A percentile compares a stretch with the other conserved stretches of the same genome.
These are phyloP conservation scores for Leccinum barrowsii DNA, from an alignment of 768 basidiomycete genomes.

Conservation along the genomic window DNA sequence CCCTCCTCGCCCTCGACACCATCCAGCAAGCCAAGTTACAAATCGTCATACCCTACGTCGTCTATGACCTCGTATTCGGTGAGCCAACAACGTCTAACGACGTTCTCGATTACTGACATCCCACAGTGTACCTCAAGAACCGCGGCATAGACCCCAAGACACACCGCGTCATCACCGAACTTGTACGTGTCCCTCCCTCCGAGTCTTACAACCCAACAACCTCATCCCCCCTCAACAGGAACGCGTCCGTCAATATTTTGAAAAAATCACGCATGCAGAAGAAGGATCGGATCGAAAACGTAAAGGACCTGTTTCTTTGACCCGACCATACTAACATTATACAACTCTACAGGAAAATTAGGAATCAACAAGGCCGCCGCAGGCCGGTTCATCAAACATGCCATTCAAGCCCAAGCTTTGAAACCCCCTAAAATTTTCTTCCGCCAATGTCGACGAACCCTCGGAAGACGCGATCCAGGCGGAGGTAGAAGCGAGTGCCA, in stretches of 20 bases:
- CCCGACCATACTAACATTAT: too few relatives aligned
- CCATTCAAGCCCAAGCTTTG: slow-evolving; percentile 59
- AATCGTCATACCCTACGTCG: slow-evolving; percentile 72
- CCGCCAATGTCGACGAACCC: slow-evolving; percentile 29
- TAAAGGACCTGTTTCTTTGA: not conserved
- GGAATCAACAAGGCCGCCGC: slow-evolving; percentile 79
- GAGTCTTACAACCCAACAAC: too few relatives aligned
- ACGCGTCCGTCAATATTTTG: slow-evolving; percentile 66
- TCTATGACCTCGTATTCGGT: slow-evolving; percentile 88
- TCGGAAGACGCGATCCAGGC: not conserved
- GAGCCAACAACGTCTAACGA: slow-evolving; percentile 21
- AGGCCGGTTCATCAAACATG: slow-evolving; percentile 78
- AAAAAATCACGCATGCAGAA: slow-evolving; percentile 51
- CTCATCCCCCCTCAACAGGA: slow-evolving; percentile 35
- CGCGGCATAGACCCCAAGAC: slow-evolving; percentile 76
- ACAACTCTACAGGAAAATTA: slow-evolving; percentile 30
- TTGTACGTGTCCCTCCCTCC: slow-evolving; percentile 17
- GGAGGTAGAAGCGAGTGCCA: slow-evolving; percentile 9
- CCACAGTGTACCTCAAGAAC: slow-evolving; percentile 82
- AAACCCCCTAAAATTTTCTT: slow-evolving; percentile 16
- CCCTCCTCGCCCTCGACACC: slow-evolving; percentile 54
- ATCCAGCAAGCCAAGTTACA: slow-evolving; percentile 83
- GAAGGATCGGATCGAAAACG: slow-evolving; percentile 50
- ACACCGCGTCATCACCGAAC: slow-evolving; percentile 71
- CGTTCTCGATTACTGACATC: not conserved